Base-by-base conservation (phyloP, 495 filamentous ascomycete genomes). In the Penicillium pulvis region DNA sequence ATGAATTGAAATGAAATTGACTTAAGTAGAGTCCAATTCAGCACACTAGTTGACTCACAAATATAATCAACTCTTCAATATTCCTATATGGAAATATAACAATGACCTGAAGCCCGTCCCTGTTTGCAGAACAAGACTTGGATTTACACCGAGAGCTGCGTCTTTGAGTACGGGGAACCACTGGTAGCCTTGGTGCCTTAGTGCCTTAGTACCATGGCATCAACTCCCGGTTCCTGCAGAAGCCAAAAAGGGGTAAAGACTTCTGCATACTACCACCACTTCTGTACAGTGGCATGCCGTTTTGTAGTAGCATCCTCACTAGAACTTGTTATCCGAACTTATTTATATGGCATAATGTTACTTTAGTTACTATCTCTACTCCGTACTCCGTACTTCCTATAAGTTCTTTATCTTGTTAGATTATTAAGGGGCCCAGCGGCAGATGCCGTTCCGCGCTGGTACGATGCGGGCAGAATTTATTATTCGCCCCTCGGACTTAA, bases 381-480 rank as follows among this genome's bases (percentile, higher is more conserved):
- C 39, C 14, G 39, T n/a, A 41, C 39, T 41, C 35, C 20, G 20
- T 23, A 23, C 20, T 23, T 23, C 20, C 2, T 23, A 23, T 23
- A 23, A 23, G 20, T 23, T 23, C 6, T 1, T 28, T 28, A 28
- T 28, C 28, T 5, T 28, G 3, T 9, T 28, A 14, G 31, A 31
- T 36, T 52, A 52, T 36, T 35, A 24, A 36, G 50, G 33, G 33
- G 10, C 33, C 14, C 7, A 20, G 64, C 73, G 74, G 75, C 69
- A 62, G 59, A 43, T 23, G 31, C 56, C 48, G 64, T 78, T 76
- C 75, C 75, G 72, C 68, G 60, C 71, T 78, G 75, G 75, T 73
- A 67, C 74, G 75, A 76, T 62, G 60, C 53, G 33, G 57, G 61
- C 61, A 48, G 51, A 57, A 61, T 63, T 70, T 71, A 56, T 59